Conservation (phyloP, 2,329 filamentous ascomycete species). For the Aspergillus quadrilineatus region DNA sequence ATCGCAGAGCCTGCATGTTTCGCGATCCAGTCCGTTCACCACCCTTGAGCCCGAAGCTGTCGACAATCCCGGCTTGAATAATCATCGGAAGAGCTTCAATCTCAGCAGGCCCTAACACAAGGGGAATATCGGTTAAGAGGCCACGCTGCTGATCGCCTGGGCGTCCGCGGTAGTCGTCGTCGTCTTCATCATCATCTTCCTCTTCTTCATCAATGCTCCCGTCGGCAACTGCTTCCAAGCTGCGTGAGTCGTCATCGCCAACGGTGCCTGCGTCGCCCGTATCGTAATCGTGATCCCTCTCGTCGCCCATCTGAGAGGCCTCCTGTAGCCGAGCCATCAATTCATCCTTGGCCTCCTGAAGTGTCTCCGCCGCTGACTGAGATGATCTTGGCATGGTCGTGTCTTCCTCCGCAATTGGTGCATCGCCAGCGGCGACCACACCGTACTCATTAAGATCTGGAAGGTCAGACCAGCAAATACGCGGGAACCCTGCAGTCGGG, state of each 20-base stretch:
- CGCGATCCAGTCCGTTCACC: conserved; percentile 59
- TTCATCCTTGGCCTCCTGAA: conserved; percentile 54
- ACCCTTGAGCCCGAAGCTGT: conserved; percentile 70
- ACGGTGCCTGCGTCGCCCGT: conserved; percentile 42
- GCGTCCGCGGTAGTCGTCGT: conserved; percentile 53
- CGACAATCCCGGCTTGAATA: conserved; percentile 89
- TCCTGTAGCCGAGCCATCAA: conserved; percentile 52
- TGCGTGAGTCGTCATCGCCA: conserved; percentile 44
- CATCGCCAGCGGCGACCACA: conserved; percentile 37
- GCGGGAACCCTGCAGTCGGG: conserved; percentile 40
- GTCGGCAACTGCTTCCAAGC: conserved; percentile 44
- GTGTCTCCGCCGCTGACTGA: conserved; percentile 49
- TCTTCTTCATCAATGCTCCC: conserved; percentile 52
- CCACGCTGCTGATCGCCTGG: conserved; percentile 63
- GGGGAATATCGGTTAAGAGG: conserved; percentile 85
- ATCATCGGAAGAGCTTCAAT: conserved; percentile 98
- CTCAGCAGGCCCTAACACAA: conserved; percentile 90
- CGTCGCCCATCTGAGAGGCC: conserved; percentile 40
- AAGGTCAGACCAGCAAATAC: conserved; percentile 45
- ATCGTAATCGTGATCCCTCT: conserved; percentile 44
- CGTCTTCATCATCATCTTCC: conserved; percentile 54
- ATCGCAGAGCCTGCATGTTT: conserved; percentile 86
- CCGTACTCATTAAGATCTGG: conserved; percentile 46
- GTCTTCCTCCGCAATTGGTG: conserved; percentile 46
- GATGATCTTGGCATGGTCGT: conserved; percentile 48